Percentiles rank a stretch among this genome's conserved stretches.
phyloP scores from a whole-genome alignment of 148 eudicot genomes.

The Cornus suecica region DNA sequence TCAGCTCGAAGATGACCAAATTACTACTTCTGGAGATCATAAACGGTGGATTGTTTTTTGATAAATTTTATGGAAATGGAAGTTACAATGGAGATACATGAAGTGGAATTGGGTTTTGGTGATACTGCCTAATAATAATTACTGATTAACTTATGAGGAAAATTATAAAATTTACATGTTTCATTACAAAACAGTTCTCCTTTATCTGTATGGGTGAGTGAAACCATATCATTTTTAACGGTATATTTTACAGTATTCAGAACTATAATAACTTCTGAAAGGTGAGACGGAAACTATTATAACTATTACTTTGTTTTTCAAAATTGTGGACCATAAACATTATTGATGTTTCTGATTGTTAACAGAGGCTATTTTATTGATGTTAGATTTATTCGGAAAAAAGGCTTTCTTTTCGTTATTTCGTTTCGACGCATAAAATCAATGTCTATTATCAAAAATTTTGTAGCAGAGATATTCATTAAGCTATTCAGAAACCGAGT shows the following conservation, averaged over 20 bases:
- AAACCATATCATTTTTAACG: no score
- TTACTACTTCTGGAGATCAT: no score
- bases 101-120: no score
- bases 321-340: background rate
- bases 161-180: background rate
- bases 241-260: no score
- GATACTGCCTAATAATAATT: no score
- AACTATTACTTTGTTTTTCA: background rate
- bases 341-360: background rate
- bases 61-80: no score
- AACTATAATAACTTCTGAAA: no score
- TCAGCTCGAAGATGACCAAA: no score
- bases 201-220: background rate
- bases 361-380: background rate
- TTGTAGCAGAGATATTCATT: background rate
- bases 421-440: background rate
- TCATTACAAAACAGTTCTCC: background rate
- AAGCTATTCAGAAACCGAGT: background rate
- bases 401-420: background rate
- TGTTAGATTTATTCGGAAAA: background rate
- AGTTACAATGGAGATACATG: no score
- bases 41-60: no score
- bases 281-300: no score
- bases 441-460: background rate
- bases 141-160: background rate